A percentile compares a stretch with the other conserved stretches of the same genome.
These are phyloP conservation scores for Fusarium clavum DNA, from an alignment of 2,329 filamentous ascomycete species.

Conservation along the genomic window DNA sequence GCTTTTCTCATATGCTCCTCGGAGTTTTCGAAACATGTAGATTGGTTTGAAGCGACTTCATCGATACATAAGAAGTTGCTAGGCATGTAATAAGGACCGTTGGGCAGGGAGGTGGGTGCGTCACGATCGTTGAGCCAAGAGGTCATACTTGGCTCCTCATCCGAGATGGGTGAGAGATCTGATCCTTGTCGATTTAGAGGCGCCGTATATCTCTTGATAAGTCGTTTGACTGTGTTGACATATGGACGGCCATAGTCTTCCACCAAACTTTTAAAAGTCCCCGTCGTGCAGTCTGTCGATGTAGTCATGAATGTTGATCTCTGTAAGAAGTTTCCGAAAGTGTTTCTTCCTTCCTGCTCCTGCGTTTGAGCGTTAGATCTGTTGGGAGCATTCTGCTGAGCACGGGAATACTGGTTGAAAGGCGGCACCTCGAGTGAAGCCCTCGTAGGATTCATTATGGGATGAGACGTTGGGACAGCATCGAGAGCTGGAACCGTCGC, in stretches of 20 bases:
- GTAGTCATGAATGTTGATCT: slow-evolving; percentile 53
- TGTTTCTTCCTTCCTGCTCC: slow-evolving; percentile 25
- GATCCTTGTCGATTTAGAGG: slow-evolving; percentile 39
- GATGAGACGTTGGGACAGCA: slow-evolving; percentile 27
- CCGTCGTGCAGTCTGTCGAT: slow-evolving; percentile 55
- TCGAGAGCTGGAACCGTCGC: slow-evolving; percentile 33
- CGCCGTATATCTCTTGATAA: slow-evolving; percentile 55
- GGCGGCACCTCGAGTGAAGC: slow-evolving; percentile 39
- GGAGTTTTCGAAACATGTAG: slow-evolving; percentile 35
- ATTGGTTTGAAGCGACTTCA: slow-evolving; percentile 10
- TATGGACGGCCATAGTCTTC: slow-evolving; percentile 50
- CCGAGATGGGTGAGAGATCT: slow-evolving; percentile 44
- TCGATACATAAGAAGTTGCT: slow-evolving; percentile 62
- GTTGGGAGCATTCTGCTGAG: slow-evolving; percentile 1
- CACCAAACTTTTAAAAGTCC: slow-evolving; percentile 51
- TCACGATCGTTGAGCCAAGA: slow-evolving; percentile 49
- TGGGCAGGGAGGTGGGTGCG: slow-evolving; percentile 37
- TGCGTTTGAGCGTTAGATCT: not conserved
- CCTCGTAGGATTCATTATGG: slow-evolving; percentile 21
- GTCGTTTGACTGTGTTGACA: slow-evolving; percentile 52
- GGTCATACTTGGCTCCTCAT: slow-evolving; percentile 23
- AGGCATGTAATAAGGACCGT: slow-evolving; percentile 54
- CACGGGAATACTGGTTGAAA: slow-evolving; percentile 34
- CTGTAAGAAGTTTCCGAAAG: slow-evolving; percentile 48
- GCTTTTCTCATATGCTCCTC: slow-evolving; percentile 43